Evolutionary conservation across 768 basidiomycete genomes (phyloP).

Genomic region (Dacryopinax primogenitus): DNA sequence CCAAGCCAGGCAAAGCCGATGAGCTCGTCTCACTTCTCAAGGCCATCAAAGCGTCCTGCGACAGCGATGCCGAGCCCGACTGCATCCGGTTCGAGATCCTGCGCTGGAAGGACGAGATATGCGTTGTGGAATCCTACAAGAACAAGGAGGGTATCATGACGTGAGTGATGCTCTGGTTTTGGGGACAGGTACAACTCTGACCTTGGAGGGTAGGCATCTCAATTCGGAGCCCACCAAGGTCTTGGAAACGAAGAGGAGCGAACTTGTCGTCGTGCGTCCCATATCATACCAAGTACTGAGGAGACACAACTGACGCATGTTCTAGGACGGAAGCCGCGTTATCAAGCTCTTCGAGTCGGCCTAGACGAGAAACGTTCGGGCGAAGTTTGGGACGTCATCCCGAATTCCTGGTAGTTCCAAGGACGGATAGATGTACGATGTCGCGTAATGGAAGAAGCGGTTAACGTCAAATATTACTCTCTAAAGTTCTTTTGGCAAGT

Average conservation of each 20-base stretch:
- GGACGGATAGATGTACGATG: no score
- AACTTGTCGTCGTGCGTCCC: not conserved
- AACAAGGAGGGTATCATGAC: not conserved
- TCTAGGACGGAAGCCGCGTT: not conserved
- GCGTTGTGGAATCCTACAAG: not conserved
- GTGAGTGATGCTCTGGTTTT: not conserved
- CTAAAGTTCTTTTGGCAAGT: no score
- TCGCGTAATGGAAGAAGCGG: no score
- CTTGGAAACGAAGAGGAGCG: not conserved
- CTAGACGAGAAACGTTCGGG: not conserved
- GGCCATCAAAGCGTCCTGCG: not conserved
- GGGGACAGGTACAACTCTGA: not conserved
- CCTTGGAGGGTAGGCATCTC: not conserved
- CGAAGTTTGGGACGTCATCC: no score
- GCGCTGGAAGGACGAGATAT: not conserved
- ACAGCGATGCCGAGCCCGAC: conserved; percentile 7
- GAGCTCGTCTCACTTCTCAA: conserved; percentile 2
- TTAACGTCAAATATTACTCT: no score
- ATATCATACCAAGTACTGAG: not conserved
- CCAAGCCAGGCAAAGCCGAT: not conserved
- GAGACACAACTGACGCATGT: not conserved
- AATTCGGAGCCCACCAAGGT: not conserved
- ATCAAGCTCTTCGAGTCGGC: conserved; percentile 1
- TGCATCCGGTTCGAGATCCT: not conserved
- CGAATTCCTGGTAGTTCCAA: no score